These are phyloP conservation scores for Seiridium unicorne DNA, from an alignment of 2,329 filamentous ascomycete genomes.

Conservation along the genomic window DNA sequence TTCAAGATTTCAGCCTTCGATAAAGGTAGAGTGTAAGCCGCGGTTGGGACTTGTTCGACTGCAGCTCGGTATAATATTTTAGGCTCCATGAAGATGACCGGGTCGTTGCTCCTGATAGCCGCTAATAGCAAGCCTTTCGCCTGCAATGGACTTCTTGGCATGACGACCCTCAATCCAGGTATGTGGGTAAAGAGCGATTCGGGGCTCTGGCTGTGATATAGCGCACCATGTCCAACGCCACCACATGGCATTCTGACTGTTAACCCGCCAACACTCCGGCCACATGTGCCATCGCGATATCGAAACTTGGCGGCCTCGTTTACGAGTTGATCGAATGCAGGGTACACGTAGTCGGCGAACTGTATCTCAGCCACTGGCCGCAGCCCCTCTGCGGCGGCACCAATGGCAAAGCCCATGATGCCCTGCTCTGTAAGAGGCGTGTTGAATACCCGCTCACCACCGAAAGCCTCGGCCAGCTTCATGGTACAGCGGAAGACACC, in stretches of 20 bases:
- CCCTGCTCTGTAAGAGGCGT: conserved; percentile 93
- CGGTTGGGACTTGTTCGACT: conserved; percentile 84
- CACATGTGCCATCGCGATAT: conserved; percentile 65
- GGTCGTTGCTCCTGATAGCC: conserved; percentile 77
- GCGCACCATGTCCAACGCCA: conserved; percentile 81
- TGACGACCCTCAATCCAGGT: conserved; percentile 79
- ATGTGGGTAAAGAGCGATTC: conserved; percentile 87
- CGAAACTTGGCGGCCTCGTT: conserved; percentile 90
- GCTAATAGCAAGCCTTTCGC: conserved; percentile 83
- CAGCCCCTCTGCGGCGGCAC: conserved; percentile 87
- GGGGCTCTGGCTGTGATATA: conserved; percentile 88
- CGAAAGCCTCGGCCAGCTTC: conserved; percentile 85
- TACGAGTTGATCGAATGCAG: conserved; percentile 90
- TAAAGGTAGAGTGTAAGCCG: conserved; percentile 78
- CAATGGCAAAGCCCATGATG: conserved; percentile 90
- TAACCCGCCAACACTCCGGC: conserved; percentile 68
- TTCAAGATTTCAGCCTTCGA: conserved; percentile 84
- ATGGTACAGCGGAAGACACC: conserved; percentile 95
- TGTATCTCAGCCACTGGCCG: conserved; percentile 92
- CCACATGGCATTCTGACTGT: conserved; percentile 90
- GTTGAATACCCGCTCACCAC: conserved; percentile 89
- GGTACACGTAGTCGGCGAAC: conserved; percentile 92
- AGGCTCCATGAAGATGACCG: conserved; percentile 90
- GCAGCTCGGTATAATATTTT: conserved; percentile 91
- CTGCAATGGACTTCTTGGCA: conserved; percentile 82